phyloP scores from a whole-genome alignment of 306 rosid genomes.

The Pyrus communis region DNA sequence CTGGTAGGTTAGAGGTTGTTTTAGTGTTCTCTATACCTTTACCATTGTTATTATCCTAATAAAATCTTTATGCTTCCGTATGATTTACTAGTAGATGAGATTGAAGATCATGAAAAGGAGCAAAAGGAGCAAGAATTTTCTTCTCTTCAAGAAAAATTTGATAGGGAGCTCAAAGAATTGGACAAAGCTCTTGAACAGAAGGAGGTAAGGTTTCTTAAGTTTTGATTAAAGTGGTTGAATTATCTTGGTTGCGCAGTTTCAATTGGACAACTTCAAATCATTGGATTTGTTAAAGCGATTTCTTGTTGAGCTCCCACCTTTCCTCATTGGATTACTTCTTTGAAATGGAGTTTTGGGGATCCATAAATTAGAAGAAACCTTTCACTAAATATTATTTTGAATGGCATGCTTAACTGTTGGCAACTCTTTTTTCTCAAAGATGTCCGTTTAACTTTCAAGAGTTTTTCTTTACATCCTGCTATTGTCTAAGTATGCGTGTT shows the following conservation, averaged over 20 bases:
- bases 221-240: background rate
- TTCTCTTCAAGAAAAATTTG: slow-evolving; percentile 82
- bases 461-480: background rate
- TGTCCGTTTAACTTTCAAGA: background rate
- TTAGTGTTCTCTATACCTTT: background rate
- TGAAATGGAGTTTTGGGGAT: background rate
- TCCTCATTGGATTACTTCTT: background rate
- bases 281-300: background rate
- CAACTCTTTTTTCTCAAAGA: background rate
- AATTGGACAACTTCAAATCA: background rate
- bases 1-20: background rate
- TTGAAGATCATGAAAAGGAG: slow-evolving; percentile 73
- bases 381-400: background rate
- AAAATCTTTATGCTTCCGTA: slow-evolving; percentile 1
- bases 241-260: background rate
- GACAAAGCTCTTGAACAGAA: slow-evolving; percentile 90
- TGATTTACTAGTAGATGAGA: slow-evolving; percentile 33
- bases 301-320: background rate
- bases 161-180: slow-evolving; percentile 80
- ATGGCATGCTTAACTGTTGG: background rate
- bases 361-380: background rate
- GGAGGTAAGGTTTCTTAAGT: slow-evolving; percentile 49
- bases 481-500: background rate
- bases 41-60: background rate
- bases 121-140: slow-evolving; percentile 87